A percentile compares a stretch with the other conserved stretches of the same genome.
phyloP scores from a whole-genome alignment of 2,329 filamentous ascomycete genomes.

The Botryotinia globosa region DNA sequence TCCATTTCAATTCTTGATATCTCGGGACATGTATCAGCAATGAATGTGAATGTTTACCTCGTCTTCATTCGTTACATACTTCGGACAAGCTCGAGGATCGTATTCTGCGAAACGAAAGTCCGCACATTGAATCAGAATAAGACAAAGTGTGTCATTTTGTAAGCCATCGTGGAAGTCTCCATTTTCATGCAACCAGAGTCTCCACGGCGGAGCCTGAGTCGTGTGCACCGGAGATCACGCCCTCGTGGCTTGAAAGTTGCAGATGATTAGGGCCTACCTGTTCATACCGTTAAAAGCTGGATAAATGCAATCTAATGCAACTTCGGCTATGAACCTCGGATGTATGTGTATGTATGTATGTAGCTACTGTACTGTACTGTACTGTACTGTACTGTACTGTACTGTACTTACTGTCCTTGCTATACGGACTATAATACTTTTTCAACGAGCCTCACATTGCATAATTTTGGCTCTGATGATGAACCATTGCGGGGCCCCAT shows the following conservation, averaged over 20 bases:
- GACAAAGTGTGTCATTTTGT: background rate
- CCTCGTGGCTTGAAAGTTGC: background rate
- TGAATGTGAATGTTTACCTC: background rate
- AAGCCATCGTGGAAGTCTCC: conserved; percentile 3
- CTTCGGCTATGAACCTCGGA: background rate
- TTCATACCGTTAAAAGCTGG: background rate
- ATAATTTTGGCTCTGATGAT: background rate
- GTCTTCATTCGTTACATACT: background rate
- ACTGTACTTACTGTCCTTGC: background rate
- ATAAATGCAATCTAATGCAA: conserved; percentile 13
- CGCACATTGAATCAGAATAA: background rate
- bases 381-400: too few species aligned
- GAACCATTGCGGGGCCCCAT: conserved; percentile 10
- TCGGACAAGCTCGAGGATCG: background rate
- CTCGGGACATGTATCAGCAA: too few species aligned
- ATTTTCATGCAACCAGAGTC: conserved; percentile 8
- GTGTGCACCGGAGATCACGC: conserved; percentile 8
- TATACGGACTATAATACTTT: background rate
- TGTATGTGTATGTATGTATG: background rate
- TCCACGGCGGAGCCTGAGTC: conserved; percentile 8
- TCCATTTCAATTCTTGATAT: background rate
- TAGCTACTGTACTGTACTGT: too few species aligned
- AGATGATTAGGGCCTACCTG: background rate
- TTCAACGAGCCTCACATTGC: background rate
- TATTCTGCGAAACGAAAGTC: background rate